Conservation (phyloP, 2,329 filamentous ascomycete species). For the Hypocrella siamensis region DNA sequence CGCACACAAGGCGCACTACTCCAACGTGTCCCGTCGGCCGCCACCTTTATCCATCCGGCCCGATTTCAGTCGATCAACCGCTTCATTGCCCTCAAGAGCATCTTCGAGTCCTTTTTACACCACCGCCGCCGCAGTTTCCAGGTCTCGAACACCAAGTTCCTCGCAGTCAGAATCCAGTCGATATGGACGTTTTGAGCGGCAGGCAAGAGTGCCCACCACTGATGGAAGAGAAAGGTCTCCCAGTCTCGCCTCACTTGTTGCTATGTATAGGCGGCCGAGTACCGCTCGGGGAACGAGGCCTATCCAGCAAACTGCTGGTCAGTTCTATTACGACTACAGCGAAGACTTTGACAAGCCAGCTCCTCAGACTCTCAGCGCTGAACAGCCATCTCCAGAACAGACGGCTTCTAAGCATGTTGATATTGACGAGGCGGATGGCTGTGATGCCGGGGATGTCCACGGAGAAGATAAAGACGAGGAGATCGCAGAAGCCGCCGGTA, state of each 20-base stretch:
- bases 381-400: conserved; percentile 6
- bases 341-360: conserved; percentile 28
- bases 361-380: conserved; percentile 6
- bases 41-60: conserved; percentile 22
- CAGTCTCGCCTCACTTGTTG: conserved; percentile 33
- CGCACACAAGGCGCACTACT: conserved; percentile 22
- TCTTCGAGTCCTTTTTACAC: conserved; percentile 12
- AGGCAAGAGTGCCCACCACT: conserved; percentile 18
- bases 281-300: conserved; percentile 12
- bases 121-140: conserved; percentile 7
- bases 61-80: conserved; percentile 24
- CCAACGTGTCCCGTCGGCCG: conserved; percentile 18
- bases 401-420: neutral
- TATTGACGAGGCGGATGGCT: neutral
- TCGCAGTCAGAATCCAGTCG: conserved; percentile 12
- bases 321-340: conserved; percentile 37
- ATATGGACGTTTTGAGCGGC: conserved; percentile 12
- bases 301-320: conserved; percentile 14
- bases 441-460: neutral
- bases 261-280: conserved; percentile 25
- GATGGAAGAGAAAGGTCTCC: conserved; percentile 25
- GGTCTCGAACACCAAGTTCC: conserved; percentile 21
- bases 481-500: neutral
- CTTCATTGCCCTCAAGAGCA: conserved; percentile 19
- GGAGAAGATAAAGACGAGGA: neutral